These are phyloP conservation scores for Taiozyma sp. DNA, from an alignment of 1,139 yeast genomes.

Conservation along the genomic window DNA sequence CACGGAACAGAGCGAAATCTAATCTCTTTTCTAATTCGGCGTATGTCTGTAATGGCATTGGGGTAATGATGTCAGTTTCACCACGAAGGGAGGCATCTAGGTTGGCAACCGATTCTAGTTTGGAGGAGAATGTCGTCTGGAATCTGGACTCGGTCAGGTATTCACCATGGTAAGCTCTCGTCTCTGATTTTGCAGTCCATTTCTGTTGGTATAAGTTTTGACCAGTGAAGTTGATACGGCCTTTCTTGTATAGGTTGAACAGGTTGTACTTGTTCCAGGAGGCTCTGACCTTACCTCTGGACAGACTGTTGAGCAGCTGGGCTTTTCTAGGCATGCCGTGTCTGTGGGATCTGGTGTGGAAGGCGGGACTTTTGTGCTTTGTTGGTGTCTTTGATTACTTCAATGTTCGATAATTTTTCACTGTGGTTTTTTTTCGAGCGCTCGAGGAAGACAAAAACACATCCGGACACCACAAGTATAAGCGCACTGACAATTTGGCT, in stretches of 20 bases:
- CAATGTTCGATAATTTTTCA: not conserved
- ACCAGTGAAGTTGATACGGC: slow-evolving; percentile 45
- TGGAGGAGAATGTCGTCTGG: slow-evolving; percentile 67
- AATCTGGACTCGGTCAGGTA: slow-evolving; percentile 82
- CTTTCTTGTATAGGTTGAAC: slow-evolving; percentile 78
- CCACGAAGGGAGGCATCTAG: slow-evolving; percentile 73
- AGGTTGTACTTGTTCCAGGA: slow-evolving; percentile 91
- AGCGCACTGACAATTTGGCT: not conserved
- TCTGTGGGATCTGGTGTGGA: not conserved
- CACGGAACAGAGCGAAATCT: slow-evolving; percentile 84
- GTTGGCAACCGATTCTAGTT: slow-evolving; percentile 80
- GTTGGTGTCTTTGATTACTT: not conserved
- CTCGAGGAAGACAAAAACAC: not conserved
- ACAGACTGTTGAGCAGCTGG: slow-evolving; percentile 49
- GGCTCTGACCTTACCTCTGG: slow-evolving; percentile 77
- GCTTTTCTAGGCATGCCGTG: slow-evolving; percentile 59
- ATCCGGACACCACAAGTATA: slow-evolving; percentile 3
- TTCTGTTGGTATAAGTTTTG: slow-evolving; percentile 82
- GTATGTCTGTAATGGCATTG: slow-evolving; percentile 83
- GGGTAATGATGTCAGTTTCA: slow-evolving; percentile 51
- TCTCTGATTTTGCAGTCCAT: slow-evolving; percentile 87
- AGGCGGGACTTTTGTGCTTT: not conserved
- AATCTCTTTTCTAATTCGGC: slow-evolving; percentile 85
- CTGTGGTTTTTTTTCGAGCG: not conserved
- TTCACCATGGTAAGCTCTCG: slow-evolving; percentile 96